Percentiles rank a stretch among this genome's conserved stretches.
phyloP scores from a whole-genome alignment of 2,329 filamentous ascomycete species.

The Neophaeococcomyces mojaviensis region DNA sequence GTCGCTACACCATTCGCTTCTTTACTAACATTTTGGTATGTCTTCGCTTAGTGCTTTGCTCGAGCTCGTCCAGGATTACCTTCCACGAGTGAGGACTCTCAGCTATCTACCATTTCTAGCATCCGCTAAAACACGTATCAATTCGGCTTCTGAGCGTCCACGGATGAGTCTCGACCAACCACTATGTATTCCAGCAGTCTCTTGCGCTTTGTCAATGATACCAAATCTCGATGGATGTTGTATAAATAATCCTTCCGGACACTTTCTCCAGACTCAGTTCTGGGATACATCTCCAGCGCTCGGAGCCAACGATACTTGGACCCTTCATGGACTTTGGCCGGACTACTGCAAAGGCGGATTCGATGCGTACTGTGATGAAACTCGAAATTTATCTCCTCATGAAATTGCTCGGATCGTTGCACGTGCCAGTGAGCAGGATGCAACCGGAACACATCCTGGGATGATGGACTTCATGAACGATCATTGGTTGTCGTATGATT shows the following conservation, averaged over 20 bases:
- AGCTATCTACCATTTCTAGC: too few relatives aligned
- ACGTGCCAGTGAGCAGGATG: not conserved
- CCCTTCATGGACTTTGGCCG: slow-evolving; percentile 64
- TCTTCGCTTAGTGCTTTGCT: too few relatives aligned
- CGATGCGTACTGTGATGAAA: slow-evolving; percentile 57
- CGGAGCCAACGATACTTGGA: slow-evolving; percentile 64
- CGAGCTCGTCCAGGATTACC: too few relatives aligned
- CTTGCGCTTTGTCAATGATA: slow-evolving; percentile 15
- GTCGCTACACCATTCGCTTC: too few relatives aligned
- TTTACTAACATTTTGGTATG: too few relatives aligned
- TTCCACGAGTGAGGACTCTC: too few relatives aligned
- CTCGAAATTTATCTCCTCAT: slow-evolving; percentile 47
- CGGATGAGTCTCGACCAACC: not conserved
- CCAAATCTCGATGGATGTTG: slow-evolving; percentile 55
- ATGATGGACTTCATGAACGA: slow-evolving; percentile 60
- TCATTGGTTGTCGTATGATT: slow-evolving; percentile 65
- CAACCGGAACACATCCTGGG: slow-evolving; percentile 27
- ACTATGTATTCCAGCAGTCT: slow-evolving; percentile 11
- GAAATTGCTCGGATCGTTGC: slow-evolving; percentile 50
- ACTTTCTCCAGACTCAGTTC: slow-evolving; percentile 68
- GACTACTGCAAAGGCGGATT: slow-evolving; percentile 65
- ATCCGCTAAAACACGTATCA: too few relatives aligned
- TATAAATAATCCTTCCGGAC: slow-evolving; percentile 64
- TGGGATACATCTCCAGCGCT: slow-evolving; percentile 62
- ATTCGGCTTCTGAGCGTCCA: too few relatives aligned